These are phyloP conservation scores for Suhomyces sp. DNA, from an alignment of 805 yeast species.

Conservation along the genomic window DNA sequence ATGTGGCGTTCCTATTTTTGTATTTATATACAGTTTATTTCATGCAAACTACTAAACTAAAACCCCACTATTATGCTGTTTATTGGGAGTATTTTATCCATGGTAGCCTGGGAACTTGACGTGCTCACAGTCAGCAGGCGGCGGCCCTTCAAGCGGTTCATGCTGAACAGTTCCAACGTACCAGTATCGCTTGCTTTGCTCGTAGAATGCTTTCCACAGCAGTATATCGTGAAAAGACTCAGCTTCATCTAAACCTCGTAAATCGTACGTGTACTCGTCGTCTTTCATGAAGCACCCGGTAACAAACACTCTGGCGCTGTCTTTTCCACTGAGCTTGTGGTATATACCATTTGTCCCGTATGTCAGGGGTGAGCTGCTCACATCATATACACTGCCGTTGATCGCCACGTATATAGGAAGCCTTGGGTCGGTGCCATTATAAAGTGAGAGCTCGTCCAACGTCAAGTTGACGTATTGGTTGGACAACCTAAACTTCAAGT, in stretches of 20 bases:
- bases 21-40: not conserved
- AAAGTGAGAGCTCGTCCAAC: slow-evolving; percentile 44
- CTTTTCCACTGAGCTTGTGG: slow-evolving; percentile 57
- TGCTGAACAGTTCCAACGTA: slow-evolving; percentile 55
- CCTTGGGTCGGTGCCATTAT: slow-evolving; percentile 46
- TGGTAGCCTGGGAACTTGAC: slow-evolving; percentile 9
- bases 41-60: too few relatives aligned
- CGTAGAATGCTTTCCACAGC: slow-evolving; percentile 55
- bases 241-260: slow-evolving; percentile 52
- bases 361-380: slow-evolving; percentile 43
- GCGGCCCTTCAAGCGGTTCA: slow-evolving; percentile 42
- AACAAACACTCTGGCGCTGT: slow-evolving; percentile 64
- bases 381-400: slow-evolving; percentile 64
- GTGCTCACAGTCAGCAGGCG: slow-evolving; percentile 48
- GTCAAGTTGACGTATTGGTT: slow-evolving; percentile 32
- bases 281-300: slow-evolving; percentile 62
- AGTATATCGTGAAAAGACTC: slow-evolving; percentile 38
- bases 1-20: too few relatives aligned
- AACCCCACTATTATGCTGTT: not conserved
- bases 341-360: slow-evolving; percentile 64
- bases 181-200: slow-evolving; percentile 52
- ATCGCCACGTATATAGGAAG: slow-evolving; percentile 59
- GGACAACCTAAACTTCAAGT: slow-evolving; percentile 25
- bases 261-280: slow-evolving; percentile 62
- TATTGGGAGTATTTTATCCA: not conserved